phyloP scores from a whole-genome alignment of 768 basidiomycete species.

The Pulveroboletus sp. region DNA sequence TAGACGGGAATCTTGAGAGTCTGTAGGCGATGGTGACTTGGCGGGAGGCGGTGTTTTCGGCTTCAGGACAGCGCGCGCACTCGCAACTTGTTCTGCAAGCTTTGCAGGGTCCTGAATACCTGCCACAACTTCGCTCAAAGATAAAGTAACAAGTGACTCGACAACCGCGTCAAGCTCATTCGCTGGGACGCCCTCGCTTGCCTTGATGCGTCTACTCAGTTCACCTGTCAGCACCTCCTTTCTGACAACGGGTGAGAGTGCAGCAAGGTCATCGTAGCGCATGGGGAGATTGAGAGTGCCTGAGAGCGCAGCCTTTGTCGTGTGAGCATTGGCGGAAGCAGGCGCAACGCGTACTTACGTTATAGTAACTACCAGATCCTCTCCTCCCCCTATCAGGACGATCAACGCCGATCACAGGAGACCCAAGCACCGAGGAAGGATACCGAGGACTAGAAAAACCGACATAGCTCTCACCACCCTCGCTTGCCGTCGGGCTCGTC shows the following conservation, averaged over 20 bases:
- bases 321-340: conserved; percentile 3
- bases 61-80: conserved; percentile 32
- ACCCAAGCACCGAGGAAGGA: conserved; percentile 45
- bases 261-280: conserved; percentile 81
- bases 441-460: conserved; percentile 75
- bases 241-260: conserved; percentile 81
- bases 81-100: conserved; percentile 59
- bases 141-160: conserved; percentile 63
- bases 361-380: conserved; percentile 84
- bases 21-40: conserved; percentile 50
- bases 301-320: conserved; percentile 64
- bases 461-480: conserved; percentile 69
- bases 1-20: conserved; percentile 68
- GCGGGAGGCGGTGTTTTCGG: conserved; percentile 39
- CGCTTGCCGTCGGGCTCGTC: conserved; percentile 79
- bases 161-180: conserved; percentile 62
- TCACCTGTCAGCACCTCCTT: conserved; percentile 84
- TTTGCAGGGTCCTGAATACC: conserved; percentile 67
- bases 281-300: conserved; percentile 79
- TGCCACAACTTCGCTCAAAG: conserved; percentile 71
- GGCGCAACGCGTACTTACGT: conserved; percentile 40
- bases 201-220: conserved; percentile 67
- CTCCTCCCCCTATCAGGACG: conserved; percentile 63
- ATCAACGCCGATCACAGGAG: conserved; percentile 52
- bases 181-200: conserved; percentile 46